Evolutionary conservation across 768 basidiomycete genomes (phyloP), one percentile per base, ranked within the genome.

Genomic region (Mycena amicta): DNA sequence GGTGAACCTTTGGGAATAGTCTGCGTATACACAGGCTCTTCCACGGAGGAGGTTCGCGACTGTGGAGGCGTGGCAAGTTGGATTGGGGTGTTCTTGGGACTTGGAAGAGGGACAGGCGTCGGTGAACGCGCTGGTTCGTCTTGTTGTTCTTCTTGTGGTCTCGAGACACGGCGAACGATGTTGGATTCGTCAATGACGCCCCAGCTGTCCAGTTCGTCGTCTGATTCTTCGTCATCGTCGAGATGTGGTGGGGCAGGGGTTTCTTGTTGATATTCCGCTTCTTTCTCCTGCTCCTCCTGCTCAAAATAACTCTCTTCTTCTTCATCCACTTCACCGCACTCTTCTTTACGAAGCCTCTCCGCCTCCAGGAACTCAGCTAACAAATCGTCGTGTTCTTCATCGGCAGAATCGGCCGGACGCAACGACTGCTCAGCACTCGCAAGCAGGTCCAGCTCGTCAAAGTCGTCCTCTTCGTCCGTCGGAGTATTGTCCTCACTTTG

Each of bases 341-440:
- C 53, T 55, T 80, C 83, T 65, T 75, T 82, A 50, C 84, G 75
- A 60, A 64, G 71, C 65, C 68, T 72, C 68, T 92, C 90, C 1
- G 84, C 86, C 56, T 86, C 83, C 66, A 91, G 59, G 54, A 92
- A 92, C 26, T 86, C 85, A 50, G 72, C 72, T 50, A 92, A 74
- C 66, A 49, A 23, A 8, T 28, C 25, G 11, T 49, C 47, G 6
- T 27, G 25, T 23, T 13, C 25, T 49, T 49, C 47, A 6, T 89
- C 89, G 47, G 83, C 79, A 12, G 83, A 83, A 63, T 88, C 85
- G 11, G 75, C 75, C 1, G 84, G 75, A 43, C 62, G 65, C 56
- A 55, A 71, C 50, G 74, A 59, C 54, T 75, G 50, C 61, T 67
- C 53, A 15, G 45, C 52, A 20, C 37, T 70, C 68, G 53, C 87